A percentile compares a stretch with the other conserved stretches of the same genome.
Conservation (phyloP, 768 basidiomycete genomes). For the Pulveroboletus sp. region DNA sequence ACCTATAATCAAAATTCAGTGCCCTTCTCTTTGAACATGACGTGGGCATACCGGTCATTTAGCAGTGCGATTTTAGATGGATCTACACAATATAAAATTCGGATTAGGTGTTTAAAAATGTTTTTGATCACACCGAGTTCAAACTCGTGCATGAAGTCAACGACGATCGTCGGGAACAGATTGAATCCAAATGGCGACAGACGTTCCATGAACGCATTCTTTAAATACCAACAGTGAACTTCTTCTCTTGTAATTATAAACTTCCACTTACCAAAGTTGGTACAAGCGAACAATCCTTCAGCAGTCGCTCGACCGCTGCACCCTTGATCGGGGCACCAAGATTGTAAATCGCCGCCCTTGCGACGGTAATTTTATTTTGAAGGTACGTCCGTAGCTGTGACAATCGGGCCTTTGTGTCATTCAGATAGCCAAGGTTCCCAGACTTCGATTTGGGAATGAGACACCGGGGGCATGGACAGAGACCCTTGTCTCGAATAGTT, state of each 20-base stretch:
- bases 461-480: slow-evolving; percentile 31
- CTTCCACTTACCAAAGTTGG: slow-evolving; percentile 24
- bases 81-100: slow-evolving; percentile 23
- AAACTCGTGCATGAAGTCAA: slow-evolving; percentile 32
- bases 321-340: slow-evolving; percentile 6
- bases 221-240: slow-evolving; percentile 24
- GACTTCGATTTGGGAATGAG: slow-evolving; percentile 14
- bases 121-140: slow-evolving; percentile 29
- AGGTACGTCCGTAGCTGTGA: background rate
- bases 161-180: background rate
- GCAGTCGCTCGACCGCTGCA: background rate
- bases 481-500: slow-evolving; percentile 22
- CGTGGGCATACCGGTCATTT: slow-evolving; percentile 25
- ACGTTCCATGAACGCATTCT: background rate
- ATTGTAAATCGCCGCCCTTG: slow-evolving; percentile 4
- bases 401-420: slow-evolving; percentile 8
- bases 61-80: slow-evolving; percentile 14
- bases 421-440: slow-evolving; percentile 8
- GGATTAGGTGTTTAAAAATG: slow-evolving; percentile 35
- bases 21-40: no score
- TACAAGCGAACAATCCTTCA: slow-evolving; percentile 7
- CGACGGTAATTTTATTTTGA: background rate
- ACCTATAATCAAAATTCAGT: no score
- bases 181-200: background rate
- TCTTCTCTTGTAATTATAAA: background rate